Evolutionary conservation across 1,284 basidiomycete genomes (phyloP), one percentile per base, ranked within the genome.

Genomic region (Lentinula novae-zelandiae): DNA sequence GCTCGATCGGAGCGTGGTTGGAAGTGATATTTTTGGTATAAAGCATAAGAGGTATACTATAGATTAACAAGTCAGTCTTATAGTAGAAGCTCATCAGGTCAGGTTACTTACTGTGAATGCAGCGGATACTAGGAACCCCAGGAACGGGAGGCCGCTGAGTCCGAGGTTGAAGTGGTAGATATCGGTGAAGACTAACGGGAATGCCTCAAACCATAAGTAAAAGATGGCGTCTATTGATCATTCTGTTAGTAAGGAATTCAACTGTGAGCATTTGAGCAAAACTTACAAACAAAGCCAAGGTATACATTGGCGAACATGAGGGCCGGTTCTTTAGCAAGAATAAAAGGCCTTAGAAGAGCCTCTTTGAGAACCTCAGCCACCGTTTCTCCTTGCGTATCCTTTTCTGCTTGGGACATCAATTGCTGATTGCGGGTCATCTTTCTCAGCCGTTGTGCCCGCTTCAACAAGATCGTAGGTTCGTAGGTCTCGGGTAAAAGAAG

Each of bases 71-170:
- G 51, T 52, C 9, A 59, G 10, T 31, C 17, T 12, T 12, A 15
- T 13, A 22, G 34, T 6, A 3, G 4, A 34, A 36, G 15, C 1
- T 7, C 31, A 27, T 7, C 27, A 9, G 2, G 44, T n/a, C 13
- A 20, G n/a, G 22, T 10, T 15, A 44, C 57, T 44, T 40, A 59
- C 57, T 20, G 67, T 66, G 27, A 70, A 13, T 2, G 63, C 8
- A 3, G 69, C 73, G 62, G 72, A 72, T 33, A 75, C 66, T 1
- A 78, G 73, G 52, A 83, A 73, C 17, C 79, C 78, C 60, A 82
- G 70, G 67, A 82, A 81, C 46, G 81, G 74, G 20, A 84, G 74
- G 2, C 81, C 78, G 6, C 72, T 70, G 57, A 77, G 65, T 42
- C 75, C 76, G 12, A 70, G 65, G 62, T 73, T 75, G 68, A 77